Evolutionary conservation across 441 rosid species (phyloP), one percentile per base, ranked within the genome.

Genomic region (Jatropha multifida): DNA sequence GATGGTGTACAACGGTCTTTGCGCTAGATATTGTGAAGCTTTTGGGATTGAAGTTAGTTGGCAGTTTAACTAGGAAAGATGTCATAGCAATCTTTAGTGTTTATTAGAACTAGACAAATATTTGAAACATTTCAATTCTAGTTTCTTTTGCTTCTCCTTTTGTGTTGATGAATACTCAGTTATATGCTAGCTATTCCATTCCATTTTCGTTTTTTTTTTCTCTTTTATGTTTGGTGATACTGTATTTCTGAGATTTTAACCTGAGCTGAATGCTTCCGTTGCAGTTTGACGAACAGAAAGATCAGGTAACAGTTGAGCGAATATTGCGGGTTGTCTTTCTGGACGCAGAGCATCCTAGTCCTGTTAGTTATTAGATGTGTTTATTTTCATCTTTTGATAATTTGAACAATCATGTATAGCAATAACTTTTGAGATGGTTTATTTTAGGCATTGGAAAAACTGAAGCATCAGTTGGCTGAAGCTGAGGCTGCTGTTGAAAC

Each of bases 231-330:
- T 48, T 48, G 58, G 6, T 4, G 17, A 14, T 48, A 18, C 2
- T 51, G 61, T 32, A 51, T 9, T 15, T 52, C 1, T 15, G 46
- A 4, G 9, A 8, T 15, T 51, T 11, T 20, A 79, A 48, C 15
- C 11, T 2, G 6, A 51, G 42, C 46, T 68, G 44, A 68, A 10
- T 51, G 11, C 56, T 64, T 46, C 27, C 64, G 59, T 17, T 64
- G 75, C 88, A 91, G 96, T 91, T 91, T 81, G 92, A 91, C 65
- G 96, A 89, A 78, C 89, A 83, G 59, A 91, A 78, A 79, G 96
- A 91, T 76, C 83, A 85, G 71, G 93, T 82, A 69, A 78, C 86
- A 20, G 87, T 89, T 37, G 93, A 90, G 86, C 85, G 85, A 58
- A 82, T 90, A 75, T 55, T 90, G 71, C 83, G 83, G 42, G 95